Evolutionary conservation across 2,329 filamentous ascomycete genomes (phyloP).

Genomic region (Alternaria sp.): DNA sequence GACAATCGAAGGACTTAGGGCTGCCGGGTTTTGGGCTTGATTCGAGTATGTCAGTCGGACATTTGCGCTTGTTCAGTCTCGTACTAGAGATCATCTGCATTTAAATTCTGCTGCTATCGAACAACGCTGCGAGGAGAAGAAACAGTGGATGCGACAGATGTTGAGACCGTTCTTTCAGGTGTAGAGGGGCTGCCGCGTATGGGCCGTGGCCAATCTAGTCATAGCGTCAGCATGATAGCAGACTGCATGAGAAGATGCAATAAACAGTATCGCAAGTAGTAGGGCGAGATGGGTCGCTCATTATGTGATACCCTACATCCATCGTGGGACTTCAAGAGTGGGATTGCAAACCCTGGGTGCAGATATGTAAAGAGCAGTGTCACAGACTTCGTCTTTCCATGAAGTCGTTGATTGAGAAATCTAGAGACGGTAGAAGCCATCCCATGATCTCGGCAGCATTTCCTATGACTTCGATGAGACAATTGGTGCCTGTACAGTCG

Average conservation of each 20-base stretch:
- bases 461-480: no score
- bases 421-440: no score
- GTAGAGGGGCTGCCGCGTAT: not conserved
- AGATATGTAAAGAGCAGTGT: not conserved
- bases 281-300: not conserved
- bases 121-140: rapidly evolving
- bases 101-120: no score
- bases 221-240: not conserved
- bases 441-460: no score
- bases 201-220: not conserved
- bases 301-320: not conserved
- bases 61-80: no score
- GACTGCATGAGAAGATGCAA: not conserved
- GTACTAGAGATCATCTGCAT: no score
- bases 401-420: no score
- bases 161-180: conserved; percentile 35
- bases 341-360: rapidly evolving
- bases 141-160: no score
- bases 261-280: not conserved
- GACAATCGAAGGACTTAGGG: conserved; percentile 25
- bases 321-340: not conserved
- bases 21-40: conserved; percentile 8
- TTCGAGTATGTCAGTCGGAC: not conserved
- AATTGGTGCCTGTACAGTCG: no score
- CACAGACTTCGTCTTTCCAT: no score